Base-by-base conservation (phyloP, 305 asterid species). In the Solanum hybrid region DNA sequence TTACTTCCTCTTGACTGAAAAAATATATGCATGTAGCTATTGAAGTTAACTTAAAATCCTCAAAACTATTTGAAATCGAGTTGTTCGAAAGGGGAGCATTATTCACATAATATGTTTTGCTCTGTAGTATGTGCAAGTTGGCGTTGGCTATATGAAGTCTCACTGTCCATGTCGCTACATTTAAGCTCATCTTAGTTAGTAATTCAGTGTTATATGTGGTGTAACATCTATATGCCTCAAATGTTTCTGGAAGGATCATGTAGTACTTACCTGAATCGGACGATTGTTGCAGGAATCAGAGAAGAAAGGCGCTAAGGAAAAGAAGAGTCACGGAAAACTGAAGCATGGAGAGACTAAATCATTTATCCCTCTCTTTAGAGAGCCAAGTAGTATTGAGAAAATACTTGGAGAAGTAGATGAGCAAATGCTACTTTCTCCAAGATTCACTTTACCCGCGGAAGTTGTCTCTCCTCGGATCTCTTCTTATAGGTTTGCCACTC, bases 361-460 rank as follows among this genome's bases (percentile, higher is more conserved):
- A 6, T 97, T 95, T 89, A 92, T 94, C 92, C 97, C 98, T 79
- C 93, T 94, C 71, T 97, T 97, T 92, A 92, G 95, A 91, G 94
- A 91, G 92, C 99, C 99, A 10, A 97, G 99, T 91, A 97, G 99
- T 93, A 96, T 97, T 79, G 99, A 96, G 90, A 91, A 97, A 89
- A 97, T 97, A 92, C 91, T 97, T 85, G 98, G 98, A 32, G 99
- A 97, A 94, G 97, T 93, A 3, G 99, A 96, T 94, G 93, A 95
- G 37, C 91, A 87, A 89, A 42, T 60, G 71, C 93, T 96, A 36
- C 92, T 94, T 73, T 90, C 93, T 84, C 91, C 93, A 13, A 91
- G 92, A 86, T 92, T 92, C 20, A 84, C 78, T 75, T 91, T 95
- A 37, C 95, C 96, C 11, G 37, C 12, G 1, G 85, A 85, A 78